These are phyloP conservation scores for Amphirosellinia nigrospora DNA, from an alignment of 495 filamentous ascomycete genomes.

Conservation along the genomic window DNA sequence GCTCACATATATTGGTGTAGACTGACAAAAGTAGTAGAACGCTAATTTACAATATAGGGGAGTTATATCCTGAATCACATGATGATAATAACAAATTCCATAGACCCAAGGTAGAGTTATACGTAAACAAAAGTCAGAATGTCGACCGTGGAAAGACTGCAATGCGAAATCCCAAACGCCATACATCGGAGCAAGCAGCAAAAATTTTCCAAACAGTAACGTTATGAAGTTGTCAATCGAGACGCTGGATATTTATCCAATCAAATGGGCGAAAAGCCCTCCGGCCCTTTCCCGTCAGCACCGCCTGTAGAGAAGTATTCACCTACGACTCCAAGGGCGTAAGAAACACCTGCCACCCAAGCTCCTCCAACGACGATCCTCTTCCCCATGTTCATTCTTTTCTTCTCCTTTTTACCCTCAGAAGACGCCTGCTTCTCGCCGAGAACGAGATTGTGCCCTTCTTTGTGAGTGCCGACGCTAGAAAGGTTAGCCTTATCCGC, in stretches of 20 bases:
- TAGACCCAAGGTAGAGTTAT: neutral
- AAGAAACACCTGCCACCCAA: constrained; percentile 67
- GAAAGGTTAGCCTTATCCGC: constrained; percentile 44
- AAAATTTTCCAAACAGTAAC: neutral
- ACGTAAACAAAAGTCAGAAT: neutral
- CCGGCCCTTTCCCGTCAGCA: constrained; percentile 57
- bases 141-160: neutral
- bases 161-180: constrained; percentile 9
- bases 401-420: constrained; percentile 39
- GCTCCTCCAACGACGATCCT: constrained; percentile 62
- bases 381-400: constrained; percentile 48
- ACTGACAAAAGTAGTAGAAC: neutral
- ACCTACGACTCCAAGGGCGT: constrained; percentile 70
- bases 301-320: constrained; percentile 71
- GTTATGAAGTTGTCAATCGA: neutral
- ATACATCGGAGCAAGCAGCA: neutral
- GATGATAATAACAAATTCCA: neutral
- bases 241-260: neutral
- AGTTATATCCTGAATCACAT: neutral
- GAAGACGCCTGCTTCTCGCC: constrained; percentile 48
- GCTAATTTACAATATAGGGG: neutral
- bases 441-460: constrained; percentile 58
- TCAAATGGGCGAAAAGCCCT: constrained; percentile 50
- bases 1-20: neutral
- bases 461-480: constrained; percentile 58